Evolutionary conservation across 345 rosid species (phyloP).

Genomic region (Populus ilicifolia): DNA sequence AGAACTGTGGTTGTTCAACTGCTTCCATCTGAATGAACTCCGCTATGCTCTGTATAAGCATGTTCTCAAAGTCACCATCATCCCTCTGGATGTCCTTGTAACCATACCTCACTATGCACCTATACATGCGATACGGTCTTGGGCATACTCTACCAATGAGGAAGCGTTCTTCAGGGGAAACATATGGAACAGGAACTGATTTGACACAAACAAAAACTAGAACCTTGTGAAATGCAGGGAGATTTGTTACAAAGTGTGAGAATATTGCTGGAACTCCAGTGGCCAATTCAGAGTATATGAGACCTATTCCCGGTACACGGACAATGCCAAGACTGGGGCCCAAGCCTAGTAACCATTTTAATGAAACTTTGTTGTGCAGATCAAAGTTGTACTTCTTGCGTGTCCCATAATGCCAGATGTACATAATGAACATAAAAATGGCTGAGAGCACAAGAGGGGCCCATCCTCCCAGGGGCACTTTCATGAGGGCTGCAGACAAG

Average conservation of each 20-base stretch:
- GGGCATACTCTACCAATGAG: slow-evolving; percentile 94
- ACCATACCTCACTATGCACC: slow-evolving; percentile 93
- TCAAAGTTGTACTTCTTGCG: slow-evolving; percentile 86
- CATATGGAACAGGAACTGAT: slow-evolving; percentile 91
- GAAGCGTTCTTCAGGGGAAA: slow-evolving; percentile 85
- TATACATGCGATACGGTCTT: slow-evolving; percentile 86
- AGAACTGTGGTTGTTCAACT: slow-evolving; percentile 54
- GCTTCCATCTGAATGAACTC: slow-evolving; percentile 98
- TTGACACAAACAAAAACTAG: slow-evolving; percentile 90
- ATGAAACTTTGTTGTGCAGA: slow-evolving; percentile 90
- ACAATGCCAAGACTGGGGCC: slow-evolving; percentile 97
- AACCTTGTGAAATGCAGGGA: slow-evolving; percentile 89
- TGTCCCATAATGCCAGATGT: slow-evolving; percentile 87
- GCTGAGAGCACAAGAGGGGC: slow-evolving; percentile 70
- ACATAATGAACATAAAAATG: slow-evolving; percentile 72
- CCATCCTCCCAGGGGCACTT: slow-evolving; percentile 91
- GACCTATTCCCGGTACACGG: slow-evolving; percentile 94
- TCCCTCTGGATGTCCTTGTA: slow-evolving; percentile 87
- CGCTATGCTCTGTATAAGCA: slow-evolving; percentile 80
- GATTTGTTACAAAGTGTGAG: slow-evolving; percentile 93
- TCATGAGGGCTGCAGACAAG: slow-evolving; percentile 76
- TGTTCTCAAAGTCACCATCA: slow-evolving; percentile 75
- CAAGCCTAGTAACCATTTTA: slow-evolving; percentile 84
- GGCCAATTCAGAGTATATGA: slow-evolving; percentile 84
- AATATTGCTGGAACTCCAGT: slow-evolving; percentile 92